Base-by-base conservation (phyloP, 2,329 filamentous ascomycete genomes). In the Berkeleyomyces rouxiae region DNA sequence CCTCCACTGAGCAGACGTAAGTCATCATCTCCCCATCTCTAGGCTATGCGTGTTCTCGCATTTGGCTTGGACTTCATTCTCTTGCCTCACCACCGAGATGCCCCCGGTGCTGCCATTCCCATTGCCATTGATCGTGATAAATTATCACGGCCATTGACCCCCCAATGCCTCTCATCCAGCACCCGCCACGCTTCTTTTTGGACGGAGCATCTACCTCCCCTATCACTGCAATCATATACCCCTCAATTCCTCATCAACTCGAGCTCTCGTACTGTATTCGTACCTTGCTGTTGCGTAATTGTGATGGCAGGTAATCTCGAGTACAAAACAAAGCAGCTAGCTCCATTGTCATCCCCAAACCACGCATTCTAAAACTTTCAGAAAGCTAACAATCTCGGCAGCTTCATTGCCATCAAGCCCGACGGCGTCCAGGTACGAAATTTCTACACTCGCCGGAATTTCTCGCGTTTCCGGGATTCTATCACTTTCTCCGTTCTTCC, bases 331-430 rank as follows among this genome's bases (percentile, higher is more conserved):
- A 10, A 23, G 10, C 57, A 63, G 66, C 68, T 72, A 64, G 73
- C 68, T 61, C 51, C 65, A 66, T 62, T 69, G 70, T 51, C 65
- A 66, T 70, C 70, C 37, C 51, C 46, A 63, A 59, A 33, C 10
- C 7, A 13, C 16, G 7, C n/a, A 47, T 37, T 16, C 36, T 1
- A 7, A n/a, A 7, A 16, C 5, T 47, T 16, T 33, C 46, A 5
- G 9, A 36, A 37, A 9, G 10, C 61, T 64, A 62, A 62, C 55
- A 59, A 58, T 59, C 36, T 46, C 51, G 40, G 23, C 73, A 97
- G 92, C 82, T 97, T 97, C 88, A 97, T 97, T 84, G 93, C 93
- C 76, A 90, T 99, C 85, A 99, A 99, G 90, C 93, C 92, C 72
- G 93, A 97, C 80, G 93, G 93, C 77, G 93, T 97, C 80, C 93